These are phyloP conservation scores for Trichosporon inkin DNA, from an alignment of 1,284 basidiomycete genomes.

Conservation along the genomic window DNA sequence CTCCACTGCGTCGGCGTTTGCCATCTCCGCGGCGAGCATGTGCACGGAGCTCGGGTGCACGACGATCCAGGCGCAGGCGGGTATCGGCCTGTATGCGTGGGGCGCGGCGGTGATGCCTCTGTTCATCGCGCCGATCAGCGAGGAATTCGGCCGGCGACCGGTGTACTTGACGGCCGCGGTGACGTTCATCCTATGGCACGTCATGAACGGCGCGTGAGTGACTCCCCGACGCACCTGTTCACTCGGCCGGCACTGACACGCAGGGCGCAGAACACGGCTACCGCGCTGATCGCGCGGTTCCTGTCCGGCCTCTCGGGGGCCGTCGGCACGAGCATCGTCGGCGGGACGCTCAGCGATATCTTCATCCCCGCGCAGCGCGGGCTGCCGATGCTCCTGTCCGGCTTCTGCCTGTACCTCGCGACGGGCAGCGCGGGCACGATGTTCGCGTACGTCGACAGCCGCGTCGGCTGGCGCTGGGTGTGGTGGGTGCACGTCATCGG, in stretches of 20 bases:
- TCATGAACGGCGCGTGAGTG: slow-evolving; percentile 62
- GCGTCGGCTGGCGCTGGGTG: slow-evolving; percentile 72
- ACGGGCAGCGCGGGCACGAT: slow-evolving; percentile 45
- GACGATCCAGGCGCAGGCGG: slow-evolving; percentile 60
- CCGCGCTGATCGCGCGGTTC: slow-evolving; percentile 64
- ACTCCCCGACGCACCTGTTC: background rate
- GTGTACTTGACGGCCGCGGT: slow-evolving; percentile 61
- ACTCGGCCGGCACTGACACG: slow-evolving; percentile 20
- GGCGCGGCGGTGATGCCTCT: slow-evolving; percentile 69
- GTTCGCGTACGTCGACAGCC: slow-evolving; percentile 65
- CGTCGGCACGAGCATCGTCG: slow-evolving; percentile 68
- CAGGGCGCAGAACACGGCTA: slow-evolving; percentile 64
- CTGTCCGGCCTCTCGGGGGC: slow-evolving; percentile 61
- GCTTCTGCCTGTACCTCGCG: slow-evolving; percentile 14
- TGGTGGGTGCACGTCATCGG: slow-evolving; percentile 67
- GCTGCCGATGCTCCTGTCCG: slow-evolving; percentile 18
- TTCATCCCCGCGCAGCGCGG: slow-evolving; percentile 39
- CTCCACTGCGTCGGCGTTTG: slow-evolving; percentile 58
- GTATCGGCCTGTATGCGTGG: slow-evolving; percentile 58
- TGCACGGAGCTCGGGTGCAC: slow-evolving; percentile 61
- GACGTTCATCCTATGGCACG: slow-evolving; percentile 59
- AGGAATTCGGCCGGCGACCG: slow-evolving; percentile 69
- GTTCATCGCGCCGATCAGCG: slow-evolving; percentile 67
- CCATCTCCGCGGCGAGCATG: slow-evolving; percentile 62
- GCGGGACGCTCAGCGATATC: slow-evolving; percentile 70